Evolutionary conservation across 2,329 filamentous ascomycete species (phyloP).

Genomic region (Nannizzia gypsea): DNA sequence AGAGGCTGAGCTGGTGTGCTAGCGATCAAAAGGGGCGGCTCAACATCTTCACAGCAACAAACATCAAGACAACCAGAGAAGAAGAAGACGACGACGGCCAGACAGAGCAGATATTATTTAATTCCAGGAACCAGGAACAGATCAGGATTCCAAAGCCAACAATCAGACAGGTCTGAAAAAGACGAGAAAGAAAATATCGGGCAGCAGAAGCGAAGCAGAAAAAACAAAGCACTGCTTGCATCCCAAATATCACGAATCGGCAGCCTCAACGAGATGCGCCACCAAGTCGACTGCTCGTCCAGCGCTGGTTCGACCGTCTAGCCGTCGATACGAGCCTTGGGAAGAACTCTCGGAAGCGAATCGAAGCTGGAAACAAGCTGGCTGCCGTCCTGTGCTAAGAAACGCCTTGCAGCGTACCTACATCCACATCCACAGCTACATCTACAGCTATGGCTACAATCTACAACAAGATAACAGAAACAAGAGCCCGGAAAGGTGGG

Average conservation of each 20-base stretch:
- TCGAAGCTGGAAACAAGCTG: background rate
- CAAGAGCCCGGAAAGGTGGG: background rate
- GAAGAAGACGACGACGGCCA: background rate
- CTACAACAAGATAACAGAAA: too few species aligned
- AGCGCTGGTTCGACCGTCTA: background rate
- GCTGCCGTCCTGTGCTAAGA: background rate
- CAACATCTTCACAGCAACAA: background rate
- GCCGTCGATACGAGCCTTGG: background rate
- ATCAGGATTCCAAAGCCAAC: background rate
- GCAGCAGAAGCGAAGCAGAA: background rate
- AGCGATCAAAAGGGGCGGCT: background rate
- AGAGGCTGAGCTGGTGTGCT: background rate
- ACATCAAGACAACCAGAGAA: background rate
- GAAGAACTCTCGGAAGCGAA: background rate
- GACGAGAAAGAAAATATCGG: background rate
- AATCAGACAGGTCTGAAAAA: slow-evolving; percentile 1
- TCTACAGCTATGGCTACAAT: too few species aligned
- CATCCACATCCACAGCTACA: background rate
- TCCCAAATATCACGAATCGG: background rate
- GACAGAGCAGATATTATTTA: background rate
- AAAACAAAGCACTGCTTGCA: background rate
- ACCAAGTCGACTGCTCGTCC: background rate
- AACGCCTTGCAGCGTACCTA: background rate
- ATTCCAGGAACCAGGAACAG: background rate
- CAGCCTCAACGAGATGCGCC: background rate